Conservation (phyloP, 495 filamentous ascomycete genomes). For the Pyronema domesticum region DNA sequence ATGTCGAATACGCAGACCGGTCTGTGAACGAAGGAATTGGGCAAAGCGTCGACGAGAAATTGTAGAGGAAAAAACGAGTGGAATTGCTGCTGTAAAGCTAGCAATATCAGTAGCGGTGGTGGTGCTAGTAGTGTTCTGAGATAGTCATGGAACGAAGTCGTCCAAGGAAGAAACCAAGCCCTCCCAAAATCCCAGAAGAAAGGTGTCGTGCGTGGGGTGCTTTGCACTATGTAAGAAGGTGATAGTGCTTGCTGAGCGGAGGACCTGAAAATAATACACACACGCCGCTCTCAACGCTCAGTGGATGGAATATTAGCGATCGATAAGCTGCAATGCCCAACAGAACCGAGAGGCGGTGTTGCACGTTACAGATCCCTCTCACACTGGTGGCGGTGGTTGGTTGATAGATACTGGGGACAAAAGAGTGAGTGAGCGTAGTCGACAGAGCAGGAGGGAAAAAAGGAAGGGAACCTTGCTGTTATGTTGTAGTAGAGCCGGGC, state of each 20-base stretch:
- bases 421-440: neutral
- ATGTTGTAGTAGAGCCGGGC: neutral
- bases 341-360: neutral
- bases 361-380: neutral
- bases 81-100: slow-evolving; percentile 1
- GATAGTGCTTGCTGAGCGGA: neutral
- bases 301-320: neutral
- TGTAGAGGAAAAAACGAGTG: slow-evolving; percentile 1
- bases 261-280: neutral
- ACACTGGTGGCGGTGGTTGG: neutral
- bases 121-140: neutral
- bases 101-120: neutral
- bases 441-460: neutral
- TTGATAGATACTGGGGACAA: neutral
- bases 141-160: neutral
- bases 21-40: too few species aligned
- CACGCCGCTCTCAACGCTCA: neutral
- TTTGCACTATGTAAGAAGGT: neutral
- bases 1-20: too few species aligned
- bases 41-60: too few species aligned
- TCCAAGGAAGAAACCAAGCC: slow-evolving; percentile 1
- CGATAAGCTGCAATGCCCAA: neutral
- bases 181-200: neutral
- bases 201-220: neutral
- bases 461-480: neutral